Evolutionary conservation across 306 rosid genomes (phyloP), one percentile per base, ranked within the genome.

Genomic region (Trichosanthes truncata): DNA sequence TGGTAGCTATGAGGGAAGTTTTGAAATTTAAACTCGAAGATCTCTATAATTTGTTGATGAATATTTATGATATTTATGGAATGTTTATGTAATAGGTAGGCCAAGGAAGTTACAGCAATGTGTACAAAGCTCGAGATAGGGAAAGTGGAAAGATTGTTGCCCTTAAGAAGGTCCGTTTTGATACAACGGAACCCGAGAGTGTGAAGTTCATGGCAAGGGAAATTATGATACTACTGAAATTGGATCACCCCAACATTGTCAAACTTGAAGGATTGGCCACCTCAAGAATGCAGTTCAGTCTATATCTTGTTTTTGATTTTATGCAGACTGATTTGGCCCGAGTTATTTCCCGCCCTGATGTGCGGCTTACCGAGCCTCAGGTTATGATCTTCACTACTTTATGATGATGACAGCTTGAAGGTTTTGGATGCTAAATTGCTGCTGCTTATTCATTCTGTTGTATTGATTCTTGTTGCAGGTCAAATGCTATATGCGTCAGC

Each of bases 81-180:
- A 51, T 8, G 53, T 82, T 76, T 63, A 20, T 81, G 80, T 82
- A 86, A 75, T 75, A 94, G 98, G 93, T 92, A 80, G 98, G 97
- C n/a, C 91, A 94, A 80, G 98, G 98, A 88, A 94, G 97, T 77
- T 92, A 94, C 79, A 94, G 97, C 92, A 94, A 94, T 85, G 97
- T 92, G 63, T 92, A 92, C 72, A 92, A 92, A 90, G 97, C 98
- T 79, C 85, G 91, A 74, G 98, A 94, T 62, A 85, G 92, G 80
- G 86, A 89, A 68, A 89, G 92, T 0, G 85, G 91, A 56, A 91
- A 91, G 78, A 87, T 91, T 77, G 97, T 94, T 68, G 97, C 97
- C 76, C 83, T 94, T 41, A 94, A 94, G 87, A 94, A 92, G 87
- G 97, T 94, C 55, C 87, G 85, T 7, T 92, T 92, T 79, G 91